Evolutionary conservation across 805 yeast species (phyloP).

Genomic region (Hanseniaspora pseudoguilliermondii): DNA sequence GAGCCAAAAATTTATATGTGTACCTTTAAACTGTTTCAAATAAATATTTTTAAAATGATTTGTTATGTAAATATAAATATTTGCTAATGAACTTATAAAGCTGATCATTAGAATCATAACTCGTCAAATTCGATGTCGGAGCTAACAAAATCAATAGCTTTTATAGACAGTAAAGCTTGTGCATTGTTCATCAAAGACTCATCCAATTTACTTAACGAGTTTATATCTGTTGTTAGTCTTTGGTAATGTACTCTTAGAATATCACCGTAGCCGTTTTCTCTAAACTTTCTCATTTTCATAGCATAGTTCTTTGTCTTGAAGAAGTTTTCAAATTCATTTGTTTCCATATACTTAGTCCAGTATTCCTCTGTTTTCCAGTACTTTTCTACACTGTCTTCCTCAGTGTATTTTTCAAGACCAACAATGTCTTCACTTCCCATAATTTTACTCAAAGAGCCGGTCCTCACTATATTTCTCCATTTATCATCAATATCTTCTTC

Average conservation of each 20-base stretch:
- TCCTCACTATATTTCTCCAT: not conserved
- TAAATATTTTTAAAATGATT: too few species aligned
- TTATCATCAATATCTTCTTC: slow-evolving; percentile 64
- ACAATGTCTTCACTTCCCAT: not conserved
- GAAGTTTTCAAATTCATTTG: slow-evolving; percentile 57
- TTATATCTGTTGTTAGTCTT: slow-evolving; percentile 61
- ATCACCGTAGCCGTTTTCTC: slow-evolving; percentile 65
- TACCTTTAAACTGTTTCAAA: too few species aligned
- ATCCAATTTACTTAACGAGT: slow-evolving; percentile 69
- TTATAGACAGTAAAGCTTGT: slow-evolving; percentile 31
- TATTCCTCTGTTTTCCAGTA: slow-evolving; percentile 84
- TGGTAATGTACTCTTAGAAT: slow-evolving; percentile 73
- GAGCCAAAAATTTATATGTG: too few species aligned
- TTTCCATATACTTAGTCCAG: slow-evolving; percentile 56
- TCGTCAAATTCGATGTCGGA: slow-evolving; percentile 14
- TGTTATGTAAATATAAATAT: too few species aligned
- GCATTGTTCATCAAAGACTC: slow-evolving; percentile 89
- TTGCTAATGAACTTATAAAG: too few species aligned
- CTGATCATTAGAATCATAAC: not conserved
- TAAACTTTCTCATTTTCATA: slow-evolving; percentile 57
- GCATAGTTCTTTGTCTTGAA: slow-evolving; percentile 37
- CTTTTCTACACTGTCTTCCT: slow-evolving; percentile 11
- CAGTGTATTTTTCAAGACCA: slow-evolving; percentile 3
- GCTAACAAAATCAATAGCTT: not conserved
- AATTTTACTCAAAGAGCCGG: not conserved